phyloP scores from a whole-genome alignment of 495 filamentous ascomycete species.

The Annulohypoxylon nitens region DNA sequence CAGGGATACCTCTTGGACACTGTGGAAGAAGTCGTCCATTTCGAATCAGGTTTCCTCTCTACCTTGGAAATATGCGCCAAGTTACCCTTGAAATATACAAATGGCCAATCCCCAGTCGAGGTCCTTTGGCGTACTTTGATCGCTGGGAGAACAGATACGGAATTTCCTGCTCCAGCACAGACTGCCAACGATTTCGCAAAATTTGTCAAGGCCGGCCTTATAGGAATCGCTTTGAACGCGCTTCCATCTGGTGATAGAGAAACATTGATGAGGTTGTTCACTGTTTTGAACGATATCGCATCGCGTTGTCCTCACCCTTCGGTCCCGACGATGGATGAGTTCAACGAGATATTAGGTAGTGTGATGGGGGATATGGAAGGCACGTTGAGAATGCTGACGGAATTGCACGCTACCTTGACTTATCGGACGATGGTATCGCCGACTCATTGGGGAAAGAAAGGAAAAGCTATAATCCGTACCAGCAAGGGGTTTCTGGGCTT shows the following conservation, averaged over 20 bases:
- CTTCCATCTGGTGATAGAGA: slow-evolving; percentile 8
- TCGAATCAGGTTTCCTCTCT: slow-evolving; percentile 24
- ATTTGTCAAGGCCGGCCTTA: slow-evolving; percentile 33
- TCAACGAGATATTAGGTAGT: slow-evolving; percentile 21
- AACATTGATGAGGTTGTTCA: slow-evolving; percentile 2
- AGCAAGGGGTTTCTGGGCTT: slow-evolving; percentile 25
- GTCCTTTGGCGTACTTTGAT: slow-evolving; percentile 41
- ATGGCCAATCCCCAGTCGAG: slow-evolving; percentile 31
- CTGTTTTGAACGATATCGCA: slow-evolving; percentile 8
- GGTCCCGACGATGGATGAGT: slow-evolving; percentile 16
- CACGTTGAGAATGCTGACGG: slow-evolving; percentile 21
- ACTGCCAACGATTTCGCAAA: slow-evolving; percentile 29
- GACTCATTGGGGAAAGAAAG: slow-evolving; percentile 32
- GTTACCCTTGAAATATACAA: slow-evolving; percentile 19
- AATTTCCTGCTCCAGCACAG: slow-evolving; percentile 29
- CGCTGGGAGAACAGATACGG: slow-evolving; percentile 28
- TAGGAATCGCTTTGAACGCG: slow-evolving; percentile 28
- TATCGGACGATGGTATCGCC: slow-evolving; percentile 38
- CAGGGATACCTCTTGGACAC: slow-evolving; percentile 24
- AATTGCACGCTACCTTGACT: not conserved
- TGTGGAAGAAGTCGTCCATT: slow-evolving; percentile 26
- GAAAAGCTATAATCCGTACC: slow-evolving; percentile 28
- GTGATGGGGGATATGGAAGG: slow-evolving; percentile 25
- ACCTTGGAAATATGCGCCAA: slow-evolving; percentile 20
- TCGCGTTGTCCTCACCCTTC: slow-evolving; percentile 25